Evolutionary conservation across 1,284 basidiomycete genomes (phyloP).

Genomic region (Malassezia arunalokei): DNA sequence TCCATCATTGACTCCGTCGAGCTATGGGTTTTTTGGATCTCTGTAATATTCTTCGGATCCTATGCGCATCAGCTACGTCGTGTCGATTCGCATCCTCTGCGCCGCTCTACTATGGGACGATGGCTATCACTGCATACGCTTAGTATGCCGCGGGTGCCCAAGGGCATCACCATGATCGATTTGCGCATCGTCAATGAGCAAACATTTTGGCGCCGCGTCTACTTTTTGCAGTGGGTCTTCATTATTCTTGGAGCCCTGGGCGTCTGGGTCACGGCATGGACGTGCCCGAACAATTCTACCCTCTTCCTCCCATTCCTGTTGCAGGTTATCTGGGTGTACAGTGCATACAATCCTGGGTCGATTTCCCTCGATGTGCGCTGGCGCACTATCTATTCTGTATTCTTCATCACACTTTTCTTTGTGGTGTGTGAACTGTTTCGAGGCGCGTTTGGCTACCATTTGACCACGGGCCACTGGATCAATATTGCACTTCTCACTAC

Average conservation of each 20-base stretch:
- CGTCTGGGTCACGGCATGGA: not conserved
- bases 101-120: not conserved
- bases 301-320: not conserved
- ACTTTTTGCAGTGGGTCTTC: not conserved
- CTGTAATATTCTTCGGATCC: not conserved
- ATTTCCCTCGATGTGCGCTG: not conserved
- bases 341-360: not conserved
- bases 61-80: not conserved
- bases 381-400: constrained; percentile 1
- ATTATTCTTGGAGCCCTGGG: not conserved
- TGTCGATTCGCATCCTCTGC: not conserved
- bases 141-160: not conserved
- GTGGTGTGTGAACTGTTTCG: constrained; percentile 4
- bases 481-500: not conserved
- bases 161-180: not conserved
- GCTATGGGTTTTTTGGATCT: not conserved
- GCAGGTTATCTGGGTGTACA: constrained; percentile 1
- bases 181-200: not conserved
- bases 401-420: not conserved
- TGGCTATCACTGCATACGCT: not conserved
- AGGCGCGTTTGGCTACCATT: constrained; percentile 2
- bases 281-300: not conserved
- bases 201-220: not conserved
- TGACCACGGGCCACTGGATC: not conserved
- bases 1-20: not conserved